Base-by-base conservation (phyloP, 108 stramenopile genomes). In the Nannochloropsis gaditana region DNA sequence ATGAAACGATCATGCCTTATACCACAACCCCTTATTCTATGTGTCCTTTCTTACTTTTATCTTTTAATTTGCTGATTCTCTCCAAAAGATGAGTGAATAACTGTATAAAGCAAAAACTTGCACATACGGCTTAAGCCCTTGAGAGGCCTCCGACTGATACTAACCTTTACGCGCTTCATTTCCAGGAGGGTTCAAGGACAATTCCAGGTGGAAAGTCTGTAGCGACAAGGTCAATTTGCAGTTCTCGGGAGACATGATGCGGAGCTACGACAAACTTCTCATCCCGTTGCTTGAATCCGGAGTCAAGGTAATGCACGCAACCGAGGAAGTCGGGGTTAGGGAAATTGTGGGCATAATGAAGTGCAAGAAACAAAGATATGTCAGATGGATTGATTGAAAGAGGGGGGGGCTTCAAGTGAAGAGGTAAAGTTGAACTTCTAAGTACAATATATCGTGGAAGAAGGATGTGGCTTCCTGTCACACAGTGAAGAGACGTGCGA, bases 161-260 rank as follows among this genome's bases (percentile, higher is more conserved):
- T 45, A 17, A 82, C 85, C 42, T 45, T 80, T 42, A 21, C 45
- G 81, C 80, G 44, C 85, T 44, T 86, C 10, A 83, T 15, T 50
- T 50, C 47, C 47, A 50, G 47, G 44, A 50, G 43, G 47, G 1
- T 73, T 43, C 43, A 43, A 82, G 5, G 86, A 83, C 45, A 45
- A 44, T 44, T 43, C 59, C 9, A 45, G 85, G 85, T 88, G 87
- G 89, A 85, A 83, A 41, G 83, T 85, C 17, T 89, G 89, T 82
- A 89, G 82, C 85, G 47, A 43, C 90, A 92, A 93, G 44, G 93
- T 98, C 87, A 95, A 96, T 91, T 83, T 91, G 88, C 89, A 92
- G 80, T 97, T 98, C 91, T 91, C 92, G 82, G 87, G 88, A 50
- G 98, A 97, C 88, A 95, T 95, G 96, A 96, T 97, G 96, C 93